Evolutionary conservation across 768 basidiomycete species (phyloP), one percentile per base, ranked within the genome.

Genomic region (Kwoniella shandongensis): DNA sequence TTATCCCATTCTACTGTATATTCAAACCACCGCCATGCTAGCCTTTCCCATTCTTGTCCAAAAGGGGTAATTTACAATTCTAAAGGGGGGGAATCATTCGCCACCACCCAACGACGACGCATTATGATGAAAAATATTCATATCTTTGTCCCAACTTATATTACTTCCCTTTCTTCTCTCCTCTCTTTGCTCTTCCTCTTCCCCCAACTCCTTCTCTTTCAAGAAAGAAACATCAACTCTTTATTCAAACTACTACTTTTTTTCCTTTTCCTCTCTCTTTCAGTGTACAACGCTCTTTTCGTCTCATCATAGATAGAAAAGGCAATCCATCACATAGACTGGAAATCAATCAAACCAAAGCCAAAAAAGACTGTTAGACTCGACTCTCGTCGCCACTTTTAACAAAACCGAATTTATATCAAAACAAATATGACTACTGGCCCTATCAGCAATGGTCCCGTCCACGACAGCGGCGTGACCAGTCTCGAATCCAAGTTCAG

Each of bases 401-500:
- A 20, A 57, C 38, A 26, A n/a, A n/a, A n/a, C n/a, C n/a, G n/a
- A 44, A 44, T 29, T n/a, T 23, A 45, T 20, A 49, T 25, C 30
- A 39, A 22, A 23, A 17, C 27, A 44, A 60, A 32, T 23, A 67
- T 61, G 52, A 66, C 66, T 50, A 67, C 64, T 60, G 62, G 57
- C 41, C 66, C 64, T 53, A 63, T 72, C 41, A 54, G 42, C 47
- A 42, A 58, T 55, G 47, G 30, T 48, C 32, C 13, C 32, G 60
- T 49, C 32, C 55, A 51, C 26, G 48, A 52, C 45, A 62, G 62
- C 45, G 57, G 53, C 35, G 60, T 54, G 42, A 44, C 65, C 54
- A 66, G 62, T 40, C 53, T 76, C 38, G 74, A 76, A 56, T 70
- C 70, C 60, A 73, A 67, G 49, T 62, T 76, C 48, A 63, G 74